Conservation (phyloP, 495 filamentous ascomycete genomes). For the Aspergillus biplanus region DNA sequence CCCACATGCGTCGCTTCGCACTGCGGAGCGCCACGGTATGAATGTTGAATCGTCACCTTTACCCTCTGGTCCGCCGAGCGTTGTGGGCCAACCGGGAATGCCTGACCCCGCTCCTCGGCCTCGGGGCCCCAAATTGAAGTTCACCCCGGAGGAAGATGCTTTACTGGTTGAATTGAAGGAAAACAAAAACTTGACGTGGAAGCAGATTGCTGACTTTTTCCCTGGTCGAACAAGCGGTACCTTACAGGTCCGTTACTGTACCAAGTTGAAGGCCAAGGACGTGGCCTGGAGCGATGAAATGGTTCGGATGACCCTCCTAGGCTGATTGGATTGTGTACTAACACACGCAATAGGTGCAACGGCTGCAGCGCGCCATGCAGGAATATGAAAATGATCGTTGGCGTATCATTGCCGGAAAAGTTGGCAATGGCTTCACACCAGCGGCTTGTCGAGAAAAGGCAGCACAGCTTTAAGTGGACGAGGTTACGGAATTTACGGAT, state of each 20-base stretch:
- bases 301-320: slow-evolving; percentile 55
- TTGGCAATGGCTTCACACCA: slow-evolving; percentile 83
- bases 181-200: slow-evolving; percentile 90
- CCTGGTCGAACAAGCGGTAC: slow-evolving; percentile 86
- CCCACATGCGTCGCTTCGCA: slow-evolving; percentile 56
- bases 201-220: slow-evolving; percentile 94
- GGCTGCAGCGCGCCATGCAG: slow-evolving; percentile 75
- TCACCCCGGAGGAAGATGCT: slow-evolving; percentile 85
- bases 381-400: slow-evolving; percentile 92
- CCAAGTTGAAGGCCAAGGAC: slow-evolving; percentile 88
- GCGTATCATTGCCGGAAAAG: slow-evolving; percentile 83
- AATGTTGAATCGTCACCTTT: slow-evolving; percentile 32
- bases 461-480: slow-evolving; percentile 48
- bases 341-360: slow-evolving; percentile 62
- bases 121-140: slow-evolving; percentile 83
- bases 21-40: slow-evolving; percentile 30
- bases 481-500: slow-evolving; percentile 21
- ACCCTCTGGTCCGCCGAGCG: slow-evolving; percentile 58
- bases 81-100: slow-evolving; percentile 84
- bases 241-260: slow-evolving; percentile 91
- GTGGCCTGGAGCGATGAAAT: slow-evolving; percentile 92
- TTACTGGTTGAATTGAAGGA: slow-evolving; percentile 87
- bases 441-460: slow-evolving; percentile 84
- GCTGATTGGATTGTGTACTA: slow-evolving; percentile 17
- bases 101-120: slow-evolving; percentile 74